Conservation (phyloP, 495 filamentous ascomycete genomes). For the Cercophora newfieldiana region DNA sequence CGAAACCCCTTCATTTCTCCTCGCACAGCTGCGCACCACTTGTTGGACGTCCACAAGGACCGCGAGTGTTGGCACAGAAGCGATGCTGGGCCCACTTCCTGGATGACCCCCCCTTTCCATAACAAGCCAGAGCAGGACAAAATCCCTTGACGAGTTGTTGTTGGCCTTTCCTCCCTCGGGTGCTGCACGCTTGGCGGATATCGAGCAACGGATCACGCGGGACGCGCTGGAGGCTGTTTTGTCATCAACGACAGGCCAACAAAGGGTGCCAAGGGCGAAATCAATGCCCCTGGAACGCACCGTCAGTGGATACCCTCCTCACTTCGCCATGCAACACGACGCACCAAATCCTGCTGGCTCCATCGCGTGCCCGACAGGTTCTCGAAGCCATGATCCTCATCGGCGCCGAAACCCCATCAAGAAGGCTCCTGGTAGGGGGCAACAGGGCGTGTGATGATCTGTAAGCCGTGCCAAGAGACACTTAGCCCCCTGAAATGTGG, state of each 20-base stretch:
- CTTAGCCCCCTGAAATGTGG: background rate
- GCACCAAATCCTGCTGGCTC: background rate
- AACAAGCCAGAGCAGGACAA: background rate
- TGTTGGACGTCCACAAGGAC: too few species aligned
- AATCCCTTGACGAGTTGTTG: background rate
- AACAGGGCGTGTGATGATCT: background rate
- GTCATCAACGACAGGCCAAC: background rate
- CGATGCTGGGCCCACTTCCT: too few species aligned
- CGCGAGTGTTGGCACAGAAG: too few species aligned
- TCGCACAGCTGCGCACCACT: background rate
- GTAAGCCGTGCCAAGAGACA: background rate
- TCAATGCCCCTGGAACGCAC: background rate
- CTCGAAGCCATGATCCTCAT: background rate
- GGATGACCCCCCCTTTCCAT: background rate
- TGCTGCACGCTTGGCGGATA: background rate
- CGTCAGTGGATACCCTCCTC: background rate
- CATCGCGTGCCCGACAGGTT: background rate
- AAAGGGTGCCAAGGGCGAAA: background rate
- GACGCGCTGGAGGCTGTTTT: slow-evolving; percentile 1
- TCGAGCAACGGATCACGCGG: background rate
- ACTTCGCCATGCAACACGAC: background rate
- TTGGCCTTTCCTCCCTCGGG: too few species aligned
- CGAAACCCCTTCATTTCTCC: too few species aligned
- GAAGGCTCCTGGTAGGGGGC: background rate
- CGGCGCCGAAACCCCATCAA: background rate